Evolutionary conservation across 2,329 filamentous ascomycete species (phyloP).

Genomic region (Colletotrichum tropicale): DNA sequence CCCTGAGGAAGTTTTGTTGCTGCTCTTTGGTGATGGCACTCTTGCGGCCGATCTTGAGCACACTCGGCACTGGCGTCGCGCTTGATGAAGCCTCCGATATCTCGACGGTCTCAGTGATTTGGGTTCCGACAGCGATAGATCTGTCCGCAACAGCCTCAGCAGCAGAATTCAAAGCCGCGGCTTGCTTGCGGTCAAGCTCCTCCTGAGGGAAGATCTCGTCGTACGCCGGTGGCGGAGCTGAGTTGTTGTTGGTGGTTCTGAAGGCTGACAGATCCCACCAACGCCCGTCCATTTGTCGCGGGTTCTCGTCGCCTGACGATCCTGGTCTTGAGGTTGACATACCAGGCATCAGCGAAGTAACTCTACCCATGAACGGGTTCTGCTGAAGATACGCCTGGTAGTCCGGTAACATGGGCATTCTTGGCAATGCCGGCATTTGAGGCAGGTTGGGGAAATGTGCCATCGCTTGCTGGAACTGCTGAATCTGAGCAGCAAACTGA

Average conservation of each 20-base stretch:
- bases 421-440: slow-evolving; percentile 56
- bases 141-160: slow-evolving; percentile 63
- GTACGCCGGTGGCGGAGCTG: slow-evolving; percentile 73
- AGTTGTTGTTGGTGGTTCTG: slow-evolving; percentile 46
- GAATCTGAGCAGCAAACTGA: slow-evolving; percentile 74
- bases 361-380: slow-evolving; percentile 70
- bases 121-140: slow-evolving; percentile 52
- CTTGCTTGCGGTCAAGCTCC: slow-evolving; percentile 59
- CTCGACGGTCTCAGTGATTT: slow-evolving; percentile 41
- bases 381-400: slow-evolving; percentile 72
- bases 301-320: slow-evolving; percentile 42
- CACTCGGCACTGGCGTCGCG: slow-evolving; percentile 26
- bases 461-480: slow-evolving; percentile 77
- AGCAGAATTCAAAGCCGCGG: slow-evolving; percentile 61
- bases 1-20: slow-evolving; percentile 65
- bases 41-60: slow-evolving; percentile 67
- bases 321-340: slow-evolving; percentile 57
- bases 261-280: slow-evolving; percentile 74
- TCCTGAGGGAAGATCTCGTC: slow-evolving; percentile 75
- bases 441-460: slow-evolving; percentile 64
- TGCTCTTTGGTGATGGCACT: slow-evolving; percentile 69
- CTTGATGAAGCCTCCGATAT: slow-evolving; percentile 33
- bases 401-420: slow-evolving; percentile 68
- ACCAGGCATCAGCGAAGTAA: slow-evolving; percentile 75
- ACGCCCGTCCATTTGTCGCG: slow-evolving; percentile 55